Conservation (phyloP, 495 filamentous ascomycete genomes). For the Aspergillus sclerotioniger region DNA sequence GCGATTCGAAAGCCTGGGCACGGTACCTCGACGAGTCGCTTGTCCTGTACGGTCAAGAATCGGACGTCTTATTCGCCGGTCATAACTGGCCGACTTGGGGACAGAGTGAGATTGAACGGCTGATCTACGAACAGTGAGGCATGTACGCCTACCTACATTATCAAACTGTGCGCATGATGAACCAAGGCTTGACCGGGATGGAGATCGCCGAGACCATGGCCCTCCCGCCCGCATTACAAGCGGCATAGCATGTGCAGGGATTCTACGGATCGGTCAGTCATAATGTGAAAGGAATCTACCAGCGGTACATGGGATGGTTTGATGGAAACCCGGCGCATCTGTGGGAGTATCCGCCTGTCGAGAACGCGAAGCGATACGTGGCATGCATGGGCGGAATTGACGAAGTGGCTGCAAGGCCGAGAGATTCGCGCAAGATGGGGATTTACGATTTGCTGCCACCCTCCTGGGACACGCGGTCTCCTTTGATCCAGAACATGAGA, state of each 20-base stretch:
- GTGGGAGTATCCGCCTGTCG: conserved; percentile 33
- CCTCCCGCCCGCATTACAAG: conserved; percentile 24
- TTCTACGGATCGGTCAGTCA: conserved; percentile 39
- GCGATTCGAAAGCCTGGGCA: conserved; percentile 24
- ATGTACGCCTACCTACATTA: conserved; percentile 37
- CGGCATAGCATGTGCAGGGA: conserved; percentile 26
- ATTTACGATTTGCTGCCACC: conserved; percentile 24
- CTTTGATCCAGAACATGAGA: conserved; percentile 7
- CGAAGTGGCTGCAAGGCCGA: conserved; percentile 13
- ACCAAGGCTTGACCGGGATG: conserved; percentile 24
- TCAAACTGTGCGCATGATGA: conserved; percentile 34
- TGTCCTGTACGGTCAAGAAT: conserved; percentile 11
- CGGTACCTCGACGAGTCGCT: conserved; percentile 24
- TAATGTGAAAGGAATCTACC: conserved; percentile 41
- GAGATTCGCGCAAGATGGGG: conserved; percentile 8
- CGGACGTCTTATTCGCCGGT: conserved; percentile 24
- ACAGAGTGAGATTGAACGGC: conserved; percentile 12
- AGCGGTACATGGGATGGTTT: conserved; percentile 40
- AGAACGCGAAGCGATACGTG: conserved; percentile 28
- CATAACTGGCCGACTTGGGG: conserved; percentile 35
- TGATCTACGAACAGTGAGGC: conserved; percentile 30
- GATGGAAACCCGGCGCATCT: conserved; percentile 37
- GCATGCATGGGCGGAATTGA: conserved; percentile 24
- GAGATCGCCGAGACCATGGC: conserved; percentile 37
- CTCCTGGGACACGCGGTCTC: conserved; percentile 23